phyloP scores from a whole-genome alignment of 129 eudicot genomes.

The Lactuca saligna region DNA sequence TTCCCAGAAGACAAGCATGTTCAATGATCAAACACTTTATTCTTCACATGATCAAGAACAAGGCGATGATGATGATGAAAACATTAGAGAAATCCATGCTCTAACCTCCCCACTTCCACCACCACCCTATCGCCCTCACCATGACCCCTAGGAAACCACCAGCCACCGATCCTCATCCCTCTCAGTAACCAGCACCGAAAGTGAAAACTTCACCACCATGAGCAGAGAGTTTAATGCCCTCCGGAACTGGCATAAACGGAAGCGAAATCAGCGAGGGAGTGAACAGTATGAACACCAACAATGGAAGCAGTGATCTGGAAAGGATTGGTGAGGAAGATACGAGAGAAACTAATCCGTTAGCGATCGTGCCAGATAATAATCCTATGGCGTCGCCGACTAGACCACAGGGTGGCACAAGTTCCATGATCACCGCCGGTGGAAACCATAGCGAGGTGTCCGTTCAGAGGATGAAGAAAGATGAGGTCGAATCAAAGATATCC shows the following conservation, averaged over 20 bases:
- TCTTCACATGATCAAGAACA: slow-evolving; percentile 19
- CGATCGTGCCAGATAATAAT: slow-evolving; percentile 65
- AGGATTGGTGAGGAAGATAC: slow-evolving; percentile 64
- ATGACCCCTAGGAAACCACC: slow-evolving; percentile 42
- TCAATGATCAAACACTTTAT: slow-evolving; percentile 36
- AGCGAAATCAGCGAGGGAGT: slow-evolving; percentile 31
- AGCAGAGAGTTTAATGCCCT: slow-evolving; percentile 84
- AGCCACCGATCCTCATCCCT: slow-evolving; percentile 54
- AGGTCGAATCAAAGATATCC: slow-evolving; percentile 71
- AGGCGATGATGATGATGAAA: slow-evolving; percentile 26
- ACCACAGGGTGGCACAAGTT: background rate
- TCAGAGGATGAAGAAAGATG: slow-evolving; percentile 79
- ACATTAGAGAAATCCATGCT: slow-evolving; percentile 70
- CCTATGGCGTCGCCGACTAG: slow-evolving; percentile 40
- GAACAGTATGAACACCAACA: slow-evolving; percentile 25
- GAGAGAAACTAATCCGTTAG: slow-evolving; percentile 69
- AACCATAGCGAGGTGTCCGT: slow-evolving; percentile 39
- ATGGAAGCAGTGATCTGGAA: slow-evolving; percentile 43
- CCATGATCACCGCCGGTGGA: background rate
- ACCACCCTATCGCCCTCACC: slow-evolving; percentile 36
- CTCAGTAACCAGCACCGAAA: slow-evolving; percentile 48
- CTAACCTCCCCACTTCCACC: slow-evolving; percentile 52
- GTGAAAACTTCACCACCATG: slow-evolving; percentile 75
- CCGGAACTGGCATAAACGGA: slow-evolving; percentile 51
- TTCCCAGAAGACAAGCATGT: slow-evolving; percentile 30